Base-by-base conservation (phyloP, 2,329 filamentous ascomycete genomes). In the Uncinocarpus reesii region DNA sequence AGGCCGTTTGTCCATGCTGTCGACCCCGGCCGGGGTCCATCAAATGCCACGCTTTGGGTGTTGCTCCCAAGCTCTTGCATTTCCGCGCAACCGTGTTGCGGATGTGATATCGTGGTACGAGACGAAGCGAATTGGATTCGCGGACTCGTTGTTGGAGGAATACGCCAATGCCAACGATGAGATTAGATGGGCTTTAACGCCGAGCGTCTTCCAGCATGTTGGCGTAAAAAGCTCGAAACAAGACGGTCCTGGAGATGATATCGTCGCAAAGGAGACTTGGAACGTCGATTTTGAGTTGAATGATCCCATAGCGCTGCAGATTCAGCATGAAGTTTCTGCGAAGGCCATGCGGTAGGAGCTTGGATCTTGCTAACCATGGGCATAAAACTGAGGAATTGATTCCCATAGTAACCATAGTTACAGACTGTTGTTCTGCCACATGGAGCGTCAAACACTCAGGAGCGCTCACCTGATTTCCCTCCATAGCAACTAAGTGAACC, bases 31-130 rank as follows among this genome's bases (percentile, higher is more conserved):
- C 2, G 48, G 42, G 13, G 48, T 50, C 8, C 35, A 50, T 35
- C 34, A 50, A 35, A 50, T 50, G 48, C 48, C 48, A 24, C 42
- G 42, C 15, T 50, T 50, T 28, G 48, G 48, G n/a, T 50, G 48
- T 20, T 50, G 48, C 21, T 29, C 48, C 10, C 48, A 50, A 47
- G 42, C 42, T n/a, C 42, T 50, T 40, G 48, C 24, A 28, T 50
- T 50, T 35, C 48, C 42, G 13, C 48, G 21, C n/a, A 28, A 24
- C 20, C 48, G 48, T 34, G 35, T 50, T 21, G 23, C 32, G 32
- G 48, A 50, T 35, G 13, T 50, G 2, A 24, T 50, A 26, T 32
- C 34, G 23, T 46, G 42, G 48, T 50, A 50, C 34, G 48, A 50
- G 15, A 16, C 23, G 31, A 50, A 50, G 35, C 35, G 42, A 24